A percentile compares a stretch with the other conserved stretches of the same genome.
Evolutionary conservation across 345 rosid genomes (phyloP).

Genomic region (Sapria himalayana): DNA sequence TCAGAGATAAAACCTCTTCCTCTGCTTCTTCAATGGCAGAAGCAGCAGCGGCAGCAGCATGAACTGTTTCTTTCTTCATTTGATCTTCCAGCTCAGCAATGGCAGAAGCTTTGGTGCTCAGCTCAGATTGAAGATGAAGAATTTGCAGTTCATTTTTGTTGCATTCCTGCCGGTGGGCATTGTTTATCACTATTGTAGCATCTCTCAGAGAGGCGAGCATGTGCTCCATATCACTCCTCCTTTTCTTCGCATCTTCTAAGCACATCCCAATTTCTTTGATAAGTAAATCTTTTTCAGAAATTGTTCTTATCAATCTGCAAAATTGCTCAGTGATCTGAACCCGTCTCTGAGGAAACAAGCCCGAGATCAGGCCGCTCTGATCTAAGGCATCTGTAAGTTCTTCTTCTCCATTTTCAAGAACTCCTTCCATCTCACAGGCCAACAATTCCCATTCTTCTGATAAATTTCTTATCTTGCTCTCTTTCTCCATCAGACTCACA

Average conservation of each 20-base stretch:
- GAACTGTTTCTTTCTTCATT: slow-evolving; percentile 36
- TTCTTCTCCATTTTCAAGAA: slow-evolving; percentile 49
- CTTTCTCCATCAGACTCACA: slow-evolving; percentile 38
- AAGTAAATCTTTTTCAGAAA: slow-evolving; percentile 50
- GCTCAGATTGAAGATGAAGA: slow-evolving; percentile 30
- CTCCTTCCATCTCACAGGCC: slow-evolving; percentile 47
- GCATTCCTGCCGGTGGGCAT: slow-evolving; percentile 72
- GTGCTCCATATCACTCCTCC: slow-evolving; percentile 45
- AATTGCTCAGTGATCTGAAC: slow-evolving; percentile 77
- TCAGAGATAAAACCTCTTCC: slow-evolving; percentile 22
- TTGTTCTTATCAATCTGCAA: slow-evolving; percentile 32
- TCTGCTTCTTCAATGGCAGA: slow-evolving; percentile 17
- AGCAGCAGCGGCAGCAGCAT: slow-evolving; percentile 64
- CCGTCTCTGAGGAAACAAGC: slow-evolving; percentile 52
- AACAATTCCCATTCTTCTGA: slow-evolving; percentile 64
- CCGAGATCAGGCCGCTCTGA: slow-evolving; percentile 47
- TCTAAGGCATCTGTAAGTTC: slow-evolving; percentile 41
- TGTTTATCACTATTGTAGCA: slow-evolving; percentile 61
- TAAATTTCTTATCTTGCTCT: slow-evolving; percentile 25
- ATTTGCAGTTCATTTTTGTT: slow-evolving; percentile 48
- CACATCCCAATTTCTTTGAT: slow-evolving; percentile 68
- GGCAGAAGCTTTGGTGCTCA: slow-evolving; percentile 23
- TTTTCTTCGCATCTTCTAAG: slow-evolving; percentile 63
- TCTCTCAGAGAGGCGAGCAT: slow-evolving; percentile 76
- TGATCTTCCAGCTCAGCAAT: slow-evolving; percentile 30